phyloP scores from a whole-genome alignment of 352 stramenopile species.

The Phytophthora vignae region DNA sequence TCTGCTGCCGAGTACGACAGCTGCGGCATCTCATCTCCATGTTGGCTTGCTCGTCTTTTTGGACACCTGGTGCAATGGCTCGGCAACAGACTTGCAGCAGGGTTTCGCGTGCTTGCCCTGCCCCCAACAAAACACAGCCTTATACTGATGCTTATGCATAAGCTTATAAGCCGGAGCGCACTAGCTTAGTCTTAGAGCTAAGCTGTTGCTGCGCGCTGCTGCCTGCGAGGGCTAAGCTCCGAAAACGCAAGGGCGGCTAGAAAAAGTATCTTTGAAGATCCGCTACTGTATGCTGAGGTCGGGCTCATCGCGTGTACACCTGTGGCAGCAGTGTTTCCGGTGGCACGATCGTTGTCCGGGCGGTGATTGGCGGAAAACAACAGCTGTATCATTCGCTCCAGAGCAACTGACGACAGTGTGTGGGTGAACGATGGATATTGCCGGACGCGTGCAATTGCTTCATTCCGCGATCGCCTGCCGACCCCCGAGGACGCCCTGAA shows the following conservation, averaged over 20 bases:
- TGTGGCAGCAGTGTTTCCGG: not conserved
- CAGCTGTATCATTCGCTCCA: not conserved
- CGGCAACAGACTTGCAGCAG: not conserved
- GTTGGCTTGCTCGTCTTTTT: too few species aligned
- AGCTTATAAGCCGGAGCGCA: too few species aligned
- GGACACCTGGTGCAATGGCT: too few species aligned
- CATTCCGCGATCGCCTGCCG: conserved; percentile 31
- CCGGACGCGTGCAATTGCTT: conserved; percentile 14
- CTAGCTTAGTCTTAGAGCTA: not conserved
- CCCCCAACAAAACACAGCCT: not conserved
- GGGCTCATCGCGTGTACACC: too few species aligned
- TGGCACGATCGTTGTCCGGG: not conserved
- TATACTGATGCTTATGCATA: too few species aligned
- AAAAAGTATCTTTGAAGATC: conserved; percentile 1
- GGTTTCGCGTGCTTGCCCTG: not conserved
- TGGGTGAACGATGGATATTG: conserved; percentile 6
- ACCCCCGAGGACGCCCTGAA: not conserved
- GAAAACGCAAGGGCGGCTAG: not conserved
- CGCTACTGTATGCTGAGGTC: too few species aligned
- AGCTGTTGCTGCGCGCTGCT: not conserved
- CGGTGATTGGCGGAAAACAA: not conserved
- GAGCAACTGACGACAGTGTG: conserved; percentile 7
- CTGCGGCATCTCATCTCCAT: not conserved
- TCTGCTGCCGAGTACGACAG: not conserved
- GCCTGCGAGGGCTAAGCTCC: not conserved